A percentile compares a stretch with the other conserved stretches of the same genome.
These are phyloP conservation scores for Ascochyta fabae DNA, from an alignment of 2,329 filamentous ascomycete species.

Conservation along the genomic window DNA sequence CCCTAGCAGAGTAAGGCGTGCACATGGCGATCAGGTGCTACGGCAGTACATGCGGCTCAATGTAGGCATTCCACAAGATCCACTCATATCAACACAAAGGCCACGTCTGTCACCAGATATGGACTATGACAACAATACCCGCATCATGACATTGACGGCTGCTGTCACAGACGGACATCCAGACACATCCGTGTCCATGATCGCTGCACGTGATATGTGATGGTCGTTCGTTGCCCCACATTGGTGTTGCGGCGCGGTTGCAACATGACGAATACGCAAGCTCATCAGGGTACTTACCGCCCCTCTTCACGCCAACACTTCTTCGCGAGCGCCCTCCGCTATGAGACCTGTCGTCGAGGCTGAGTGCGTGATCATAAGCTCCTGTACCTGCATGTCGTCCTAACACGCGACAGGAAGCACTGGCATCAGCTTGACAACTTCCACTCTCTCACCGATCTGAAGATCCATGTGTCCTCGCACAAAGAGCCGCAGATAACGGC, in stretches of 20 bases:
- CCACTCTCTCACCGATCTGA: slow-evolving; percentile 46
- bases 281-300: slow-evolving; percentile 43
- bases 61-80: background rate
- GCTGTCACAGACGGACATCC: background rate
- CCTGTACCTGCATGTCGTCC: background rate
- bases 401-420: slow-evolving; percentile 40
- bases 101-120: background rate
- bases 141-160: background rate
- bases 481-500: slow-evolving; percentile 54
- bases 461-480: slow-evolving; percentile 47
- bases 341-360: slow-evolving; percentile 45
- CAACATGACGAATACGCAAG: slow-evolving; percentile 23
- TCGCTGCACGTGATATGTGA: slow-evolving; percentile 20
- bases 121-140: background rate
- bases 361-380: slow-evolving; percentile 30
- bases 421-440: slow-evolving; percentile 47
- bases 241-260: slow-evolving; percentile 16
- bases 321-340: slow-evolving; percentile 14
- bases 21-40: slow-evolving; percentile 1
- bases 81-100: background rate
- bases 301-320: slow-evolving; percentile 18
- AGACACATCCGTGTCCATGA: background rate
- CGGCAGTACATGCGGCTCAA: background rate
- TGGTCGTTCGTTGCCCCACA: slow-evolving; percentile 22
- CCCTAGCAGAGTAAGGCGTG: background rate